Evolutionary conservation across 75 land plant species (phyloP), one percentile per base, ranked within the genome.

Genomic region (Pinus taeda): DNA sequence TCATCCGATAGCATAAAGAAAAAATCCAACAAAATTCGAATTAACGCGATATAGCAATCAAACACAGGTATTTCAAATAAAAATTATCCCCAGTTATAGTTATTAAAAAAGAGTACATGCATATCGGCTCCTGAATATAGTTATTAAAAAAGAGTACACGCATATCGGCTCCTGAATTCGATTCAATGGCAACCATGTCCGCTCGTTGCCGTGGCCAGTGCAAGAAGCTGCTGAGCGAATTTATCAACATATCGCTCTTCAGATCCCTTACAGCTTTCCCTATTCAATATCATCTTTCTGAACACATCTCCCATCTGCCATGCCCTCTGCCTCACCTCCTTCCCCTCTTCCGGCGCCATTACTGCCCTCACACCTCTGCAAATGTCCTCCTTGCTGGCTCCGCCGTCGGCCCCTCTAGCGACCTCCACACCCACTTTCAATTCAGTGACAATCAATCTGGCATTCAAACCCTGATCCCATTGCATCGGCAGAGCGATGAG

Each of bases 401-500:
- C 11, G 3, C 80, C 83, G 4, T 69, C 79, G 1, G 6, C 9
- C 29, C 36, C 37, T 22, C 33, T 57, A 60, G 60, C 77, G 11
- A 76, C 37, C 15, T 59, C 14, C 3, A 82, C 33, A 1, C 76
- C 78, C 21, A 76, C 60, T 15, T 79, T 75, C 80, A 80, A 75
- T 22, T 79, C 75, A 15, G 57, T 26, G 4, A 79, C 69, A 42
- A 75, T n/a, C 30, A 73, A 42, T 36, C 76, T 73, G 26, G 69
- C 55, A 49, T 78, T 67, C 57, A 79, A 26, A 9, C 36, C 60
- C 55, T 82, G 84, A 15, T 82, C 84, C 3, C 53, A 42, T 11
- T 56, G 37, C 24, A 33, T 21, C 15, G 77, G 80, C 84, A 79
- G 79, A 6, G 76, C 75, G 8, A 82, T 17, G 71, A 78, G 60